A percentile compares a stretch with the other conserved stretches of the same genome.
Evolutionary conservation across 2,329 filamentous ascomycete genomes (phyloP).

Genomic region (Neofusicoccum ribis): DNA sequence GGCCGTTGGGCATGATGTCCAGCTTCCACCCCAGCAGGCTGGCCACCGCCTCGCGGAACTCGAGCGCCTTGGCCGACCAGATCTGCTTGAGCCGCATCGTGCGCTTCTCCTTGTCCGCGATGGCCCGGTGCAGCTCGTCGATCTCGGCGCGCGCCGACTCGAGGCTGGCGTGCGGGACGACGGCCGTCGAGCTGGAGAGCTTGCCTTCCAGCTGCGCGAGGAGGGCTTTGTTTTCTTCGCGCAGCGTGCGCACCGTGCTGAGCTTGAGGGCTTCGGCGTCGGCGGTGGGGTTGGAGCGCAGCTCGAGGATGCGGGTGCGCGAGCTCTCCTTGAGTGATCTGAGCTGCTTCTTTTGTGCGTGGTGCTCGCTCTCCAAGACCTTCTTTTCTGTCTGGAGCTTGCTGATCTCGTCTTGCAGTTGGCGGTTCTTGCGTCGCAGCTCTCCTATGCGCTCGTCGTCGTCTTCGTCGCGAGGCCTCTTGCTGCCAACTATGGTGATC

Average conservation of each 20-base stretch:
- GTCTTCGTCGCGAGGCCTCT: slow-evolving; percentile 61
- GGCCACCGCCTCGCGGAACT: slow-evolving; percentile 94
- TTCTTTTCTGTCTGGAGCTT: slow-evolving; percentile 68
- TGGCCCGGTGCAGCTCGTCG: slow-evolving; percentile 52
- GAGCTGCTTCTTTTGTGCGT: slow-evolving; percentile 72
- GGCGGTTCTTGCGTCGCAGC: slow-evolving; percentile 82
- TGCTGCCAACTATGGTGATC: slow-evolving; percentile 53
- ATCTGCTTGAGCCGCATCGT: slow-evolving; percentile 87
- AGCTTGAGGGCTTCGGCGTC: slow-evolving; percentile 83
- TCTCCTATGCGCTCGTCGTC: slow-evolving; percentile 75
- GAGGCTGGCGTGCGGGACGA: slow-evolving; percentile 76
- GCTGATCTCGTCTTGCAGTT: slow-evolving; percentile 75
- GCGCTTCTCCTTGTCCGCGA: slow-evolving; percentile 73
- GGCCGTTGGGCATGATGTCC: slow-evolving; percentile 95
- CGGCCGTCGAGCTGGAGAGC: slow-evolving; percentile 40
- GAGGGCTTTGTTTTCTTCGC: slow-evolving; percentile 81
- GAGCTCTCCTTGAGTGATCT: slow-evolving; percentile 65
- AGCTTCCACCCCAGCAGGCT: slow-evolving; percentile 91
- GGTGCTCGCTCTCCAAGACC: slow-evolving; percentile 73
- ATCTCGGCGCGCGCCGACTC: slow-evolving; percentile 75
- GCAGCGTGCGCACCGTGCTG: slow-evolving; percentile 72
- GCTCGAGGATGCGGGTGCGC: slow-evolving; percentile 78
- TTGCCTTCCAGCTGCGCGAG: slow-evolving; percentile 66
- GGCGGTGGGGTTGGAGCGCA: slow-evolving; percentile 90
- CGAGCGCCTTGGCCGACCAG: slow-evolving; percentile 84